A percentile compares a stretch with the other conserved stretches of the same genome.
These are phyloP conservation scores for Candida jianshihensis DNA, from an alignment of 805 yeast species.

Conservation along the genomic window DNA sequence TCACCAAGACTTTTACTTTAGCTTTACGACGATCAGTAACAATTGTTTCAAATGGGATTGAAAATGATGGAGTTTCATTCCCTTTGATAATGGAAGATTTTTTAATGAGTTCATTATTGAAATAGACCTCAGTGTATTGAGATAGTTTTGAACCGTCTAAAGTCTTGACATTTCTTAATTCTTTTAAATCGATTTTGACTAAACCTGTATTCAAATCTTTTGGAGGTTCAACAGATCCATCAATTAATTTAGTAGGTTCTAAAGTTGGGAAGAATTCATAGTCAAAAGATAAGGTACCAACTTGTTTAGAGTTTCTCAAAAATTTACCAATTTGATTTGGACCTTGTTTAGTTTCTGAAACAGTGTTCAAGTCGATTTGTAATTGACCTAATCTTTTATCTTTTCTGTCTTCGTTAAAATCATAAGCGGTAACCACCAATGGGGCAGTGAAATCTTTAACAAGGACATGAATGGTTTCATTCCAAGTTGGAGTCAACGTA, in stretches of 20 bases:
- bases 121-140: conserved; percentile 63
- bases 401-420: conserved; percentile 72
- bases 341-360: conserved; percentile 47
- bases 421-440: conserved; percentile 62
- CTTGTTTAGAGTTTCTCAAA: conserved; percentile 74
- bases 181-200: conserved; percentile 56
- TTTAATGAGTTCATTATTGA: conserved; percentile 53
- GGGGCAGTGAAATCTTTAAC: conserved; percentile 77
- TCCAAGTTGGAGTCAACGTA: conserved; percentile 73
- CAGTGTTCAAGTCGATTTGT: conserved; percentile 62
- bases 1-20: conserved; percentile 60
- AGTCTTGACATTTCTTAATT: conserved; percentile 41
- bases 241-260: conserved; percentile 49
- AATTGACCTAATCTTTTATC: conserved; percentile 78
- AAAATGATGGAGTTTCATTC: conserved; percentile 63
- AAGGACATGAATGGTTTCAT: conserved; percentile 67
- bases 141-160: conserved; percentile 43
- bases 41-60: conserved; percentile 55
- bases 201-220: conserved; percentile 95
- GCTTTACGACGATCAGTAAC: conserved; percentile 65
- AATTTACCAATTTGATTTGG: conserved; percentile 47
- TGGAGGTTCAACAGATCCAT: conserved; percentile 78
- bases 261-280: conserved; percentile 73
- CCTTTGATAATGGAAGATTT: conserved; percentile 55
- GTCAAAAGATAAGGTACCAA: conserved; percentile 69